phyloP scores from a whole-genome alignment of 805 yeast species.

The Metschnikowia rubicola region DNA sequence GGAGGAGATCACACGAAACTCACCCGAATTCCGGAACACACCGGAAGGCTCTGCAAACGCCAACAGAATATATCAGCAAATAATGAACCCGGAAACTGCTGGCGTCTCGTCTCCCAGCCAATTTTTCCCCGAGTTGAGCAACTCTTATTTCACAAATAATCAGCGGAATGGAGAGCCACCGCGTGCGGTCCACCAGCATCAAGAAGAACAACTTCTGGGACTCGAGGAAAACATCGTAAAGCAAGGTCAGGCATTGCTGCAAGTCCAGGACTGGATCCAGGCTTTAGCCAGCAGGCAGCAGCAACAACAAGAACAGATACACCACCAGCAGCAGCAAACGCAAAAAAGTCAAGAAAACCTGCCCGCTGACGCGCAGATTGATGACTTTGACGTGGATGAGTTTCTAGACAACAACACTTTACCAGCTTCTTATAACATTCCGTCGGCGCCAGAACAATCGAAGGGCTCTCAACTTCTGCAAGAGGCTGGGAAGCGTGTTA shows the following conservation, averaged over 20 bases:
- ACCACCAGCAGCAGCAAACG: slow-evolving; percentile 15
- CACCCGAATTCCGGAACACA: slow-evolving; percentile 6
- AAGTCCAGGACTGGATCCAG: slow-evolving; percentile 56
- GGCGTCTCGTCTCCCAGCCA: slow-evolving; percentile 30
- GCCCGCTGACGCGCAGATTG: slow-evolving; percentile 12
- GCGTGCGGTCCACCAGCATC: not conserved
- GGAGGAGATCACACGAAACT: slow-evolving; percentile 17
- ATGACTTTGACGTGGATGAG: slow-evolving; percentile 34
- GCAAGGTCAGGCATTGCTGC: slow-evolving; percentile 52
- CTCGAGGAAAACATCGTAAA: slow-evolving; percentile 46
- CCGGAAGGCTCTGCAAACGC: slow-evolving; percentile 17
- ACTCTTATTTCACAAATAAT: slow-evolving; percentile 6
- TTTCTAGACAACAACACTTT: slow-evolving; percentile 20
- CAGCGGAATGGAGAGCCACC: not conserved
- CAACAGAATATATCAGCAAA: slow-evolving; percentile 31
- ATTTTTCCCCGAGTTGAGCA: slow-evolving; percentile 32
- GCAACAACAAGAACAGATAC: slow-evolving; percentile 19
- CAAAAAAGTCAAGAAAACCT: slow-evolving; percentile 6
- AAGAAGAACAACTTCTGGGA: slow-evolving; percentile 21
- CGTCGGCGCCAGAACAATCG: not conserved
- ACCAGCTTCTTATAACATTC: slow-evolving; percentile 1
- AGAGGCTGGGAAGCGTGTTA: slow-evolving; percentile 6
- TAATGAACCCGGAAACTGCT: slow-evolving; percentile 24
- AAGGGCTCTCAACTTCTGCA: not conserved
- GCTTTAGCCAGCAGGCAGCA: slow-evolving; percentile 20